These are phyloP conservation scores for Kodamaea sp. DNA, from an alignment of 1,139 yeast genomes.

Conservation along the genomic window DNA sequence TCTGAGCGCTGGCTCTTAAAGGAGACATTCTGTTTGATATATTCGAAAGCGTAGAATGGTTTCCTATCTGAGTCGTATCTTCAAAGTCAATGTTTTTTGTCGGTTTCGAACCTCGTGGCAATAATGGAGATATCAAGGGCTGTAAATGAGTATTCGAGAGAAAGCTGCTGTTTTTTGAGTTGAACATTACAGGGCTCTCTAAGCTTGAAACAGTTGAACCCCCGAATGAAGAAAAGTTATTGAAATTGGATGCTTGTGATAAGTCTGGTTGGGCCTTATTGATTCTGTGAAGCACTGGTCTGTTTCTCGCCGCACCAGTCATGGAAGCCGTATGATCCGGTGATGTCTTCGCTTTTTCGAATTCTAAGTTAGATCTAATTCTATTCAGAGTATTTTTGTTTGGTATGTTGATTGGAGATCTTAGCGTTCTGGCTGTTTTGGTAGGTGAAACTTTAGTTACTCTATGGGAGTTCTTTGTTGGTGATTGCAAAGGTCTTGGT, in stretches of 20 bases:
- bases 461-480: too few relatives aligned
- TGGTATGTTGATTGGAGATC: too few relatives aligned
- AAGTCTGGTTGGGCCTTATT: too few relatives aligned
- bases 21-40: conserved; percentile 1
- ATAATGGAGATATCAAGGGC: conserved; percentile 35
- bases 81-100: neutral
- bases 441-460: conserved; percentile 3
- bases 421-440: too few relatives aligned
- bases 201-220: conserved; percentile 14
- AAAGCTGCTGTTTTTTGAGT: conserved; percentile 7
- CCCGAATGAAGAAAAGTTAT: too few relatives aligned
- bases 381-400: too few relatives aligned
- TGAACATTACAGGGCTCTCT: conserved; percentile 22
- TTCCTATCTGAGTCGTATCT: neutral
- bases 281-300: conserved; percentile 2
- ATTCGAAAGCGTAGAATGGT: neutral
- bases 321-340: too few relatives aligned
- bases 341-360: too few relatives aligned
- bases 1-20: neutral
- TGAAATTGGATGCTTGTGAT: too few relatives aligned
- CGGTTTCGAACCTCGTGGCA: conserved; percentile 5
- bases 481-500: too few relatives aligned
- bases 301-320: neutral
- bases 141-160: conserved; percentile 17
- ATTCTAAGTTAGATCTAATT: too few relatives aligned